These are phyloP conservation scores for Lipomyces chichibuensis DNA, from an alignment of 805 yeast genomes.

Conservation along the genomic window DNA sequence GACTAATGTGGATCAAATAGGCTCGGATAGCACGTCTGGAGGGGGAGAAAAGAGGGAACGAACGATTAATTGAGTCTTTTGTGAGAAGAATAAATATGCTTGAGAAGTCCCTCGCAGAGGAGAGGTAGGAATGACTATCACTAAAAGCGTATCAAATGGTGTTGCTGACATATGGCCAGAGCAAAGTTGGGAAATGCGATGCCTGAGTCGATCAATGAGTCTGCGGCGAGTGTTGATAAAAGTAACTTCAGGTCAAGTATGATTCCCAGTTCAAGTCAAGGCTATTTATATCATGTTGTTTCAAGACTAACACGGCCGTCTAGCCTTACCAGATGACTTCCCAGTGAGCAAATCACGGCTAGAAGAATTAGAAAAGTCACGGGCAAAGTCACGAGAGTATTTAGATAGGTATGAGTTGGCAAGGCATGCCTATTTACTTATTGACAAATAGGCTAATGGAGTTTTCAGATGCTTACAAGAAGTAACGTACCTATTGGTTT, in stretches of 20 bases:
- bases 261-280: background rate
- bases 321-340: constrained; percentile 8
- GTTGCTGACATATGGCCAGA: background rate
- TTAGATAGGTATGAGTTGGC: constrained; percentile 26
- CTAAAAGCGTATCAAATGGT: background rate
- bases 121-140: constrained; percentile 23
- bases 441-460: background rate
- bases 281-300: background rate
- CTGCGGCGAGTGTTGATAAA: background rate
- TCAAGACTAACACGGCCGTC: background rate
- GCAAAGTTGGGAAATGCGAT: background rate
- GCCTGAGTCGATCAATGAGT: background rate
- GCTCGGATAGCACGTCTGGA: constrained; percentile 55
- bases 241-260: background rate
- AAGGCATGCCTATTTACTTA: background rate
- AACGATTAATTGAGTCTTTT: constrained; percentile 38
- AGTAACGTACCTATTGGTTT: constrained; percentile 32
- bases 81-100: constrained; percentile 41
- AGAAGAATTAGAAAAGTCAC: constrained; percentile 26
- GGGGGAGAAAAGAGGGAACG: constrained; percentile 54
- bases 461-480: constrained; percentile 31
- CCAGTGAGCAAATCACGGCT: constrained; percentile 14
- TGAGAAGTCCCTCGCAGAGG: constrained; percentile 38
- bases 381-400: constrained; percentile 28
- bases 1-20: constrained; percentile 15